Base-by-base conservation (phyloP, 2,329 filamentous ascomycete species). In the Neofusicoccum parvum region DNA sequence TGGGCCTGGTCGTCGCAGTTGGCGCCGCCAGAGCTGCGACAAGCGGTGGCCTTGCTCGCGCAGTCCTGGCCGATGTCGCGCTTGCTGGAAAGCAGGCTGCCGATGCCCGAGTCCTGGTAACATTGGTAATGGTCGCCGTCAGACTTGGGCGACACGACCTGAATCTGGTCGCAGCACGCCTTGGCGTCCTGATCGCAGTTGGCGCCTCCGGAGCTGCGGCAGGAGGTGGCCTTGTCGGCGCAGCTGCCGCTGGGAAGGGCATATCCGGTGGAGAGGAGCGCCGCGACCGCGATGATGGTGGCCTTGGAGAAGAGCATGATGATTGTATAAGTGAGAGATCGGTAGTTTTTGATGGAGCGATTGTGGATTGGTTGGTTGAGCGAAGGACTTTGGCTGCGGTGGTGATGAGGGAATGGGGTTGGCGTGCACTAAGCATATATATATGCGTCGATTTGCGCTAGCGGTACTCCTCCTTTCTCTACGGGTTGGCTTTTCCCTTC, bases 241-340 rank as follows among this genome's bases (percentile, higher is more conserved):
- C 51, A 56, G 17, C 34, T n/a, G 17, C 51, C 51, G 17, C 15
- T 32, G 51, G 51, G 51, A 10, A 17, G 14, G 17, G 51, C 51
- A 23, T 17, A 9, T n/a, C 36, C 51, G 51, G 51, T 56, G 36
- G 51, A 56, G 37, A 56, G 11, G 20, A 56, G 51, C 10, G 51
- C 51, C 36, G 51, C 51, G 23, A 56, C 20, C 36, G 51, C 51
- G 36, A 56, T 14, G 36, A 43, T 41, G 51, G 51, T 56, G 51
- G 51, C 17, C 51, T 39, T 56, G 36, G 51, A 56, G 51, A 56
- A 56, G n/a, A 15, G 34, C 51, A 56, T 56, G 36, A 12, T 56
- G 34, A 27, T 56, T 56, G n/a, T 27, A 27, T 41, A 20, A 39
- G 51, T 43, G 37, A 56, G 20, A 5, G 49, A 36, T 34, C 7